Percentiles rank a stretch among this genome's conserved stretches.
These are phyloP conservation scores for Nothomitra cinnamomea DNA, from an alignment of 2,329 filamentous ascomycete species.

Conservation along the genomic window DNA sequence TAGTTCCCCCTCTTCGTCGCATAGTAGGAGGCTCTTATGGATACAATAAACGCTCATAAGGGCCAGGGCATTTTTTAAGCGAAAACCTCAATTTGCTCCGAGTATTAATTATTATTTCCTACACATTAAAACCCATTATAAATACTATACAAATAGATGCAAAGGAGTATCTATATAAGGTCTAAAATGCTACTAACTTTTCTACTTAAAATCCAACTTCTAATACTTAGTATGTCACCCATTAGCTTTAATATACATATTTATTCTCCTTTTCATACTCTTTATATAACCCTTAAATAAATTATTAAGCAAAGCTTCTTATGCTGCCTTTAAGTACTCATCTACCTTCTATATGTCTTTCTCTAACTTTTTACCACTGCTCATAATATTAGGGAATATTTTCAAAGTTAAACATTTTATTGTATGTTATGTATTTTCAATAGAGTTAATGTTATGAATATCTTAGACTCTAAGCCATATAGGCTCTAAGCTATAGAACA, in stretches of 20 bases:
- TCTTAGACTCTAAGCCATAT: slow-evolving; percentile 14
- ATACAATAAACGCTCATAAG: too few species aligned
- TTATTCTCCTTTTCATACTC: slow-evolving; percentile 1
- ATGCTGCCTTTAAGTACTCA: neutral
- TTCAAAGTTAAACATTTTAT: slow-evolving; percentile 14
- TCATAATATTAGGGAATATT: slow-evolving; percentile 11
- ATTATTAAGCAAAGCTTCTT: neutral
- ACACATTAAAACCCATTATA: too few species aligned
- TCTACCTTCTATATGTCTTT: neutral
- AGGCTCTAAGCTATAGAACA: too few species aligned
- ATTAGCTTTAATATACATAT: slow-evolving; percentile 4
- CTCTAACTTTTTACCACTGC: slow-evolving; percentile 8
- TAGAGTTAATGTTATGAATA: slow-evolving; percentile 17
- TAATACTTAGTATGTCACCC: slow-evolving; percentile 9
- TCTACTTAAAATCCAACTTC: too few species aligned
- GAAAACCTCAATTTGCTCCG: too few species aligned
- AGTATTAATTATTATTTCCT: too few species aligned
- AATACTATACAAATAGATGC: too few species aligned
- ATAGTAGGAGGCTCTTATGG: too few species aligned
- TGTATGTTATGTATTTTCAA: slow-evolving; percentile 15
- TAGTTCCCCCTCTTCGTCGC: too few species aligned
- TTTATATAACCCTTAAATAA: slow-evolving; percentile 1
- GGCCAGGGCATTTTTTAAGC: too few species aligned
- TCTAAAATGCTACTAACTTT: too few species aligned
- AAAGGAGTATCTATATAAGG: too few species aligned